phyloP scores from a whole-genome alignment of 352 stramenopile species.

The Phytophthora podocarpi region DNA sequence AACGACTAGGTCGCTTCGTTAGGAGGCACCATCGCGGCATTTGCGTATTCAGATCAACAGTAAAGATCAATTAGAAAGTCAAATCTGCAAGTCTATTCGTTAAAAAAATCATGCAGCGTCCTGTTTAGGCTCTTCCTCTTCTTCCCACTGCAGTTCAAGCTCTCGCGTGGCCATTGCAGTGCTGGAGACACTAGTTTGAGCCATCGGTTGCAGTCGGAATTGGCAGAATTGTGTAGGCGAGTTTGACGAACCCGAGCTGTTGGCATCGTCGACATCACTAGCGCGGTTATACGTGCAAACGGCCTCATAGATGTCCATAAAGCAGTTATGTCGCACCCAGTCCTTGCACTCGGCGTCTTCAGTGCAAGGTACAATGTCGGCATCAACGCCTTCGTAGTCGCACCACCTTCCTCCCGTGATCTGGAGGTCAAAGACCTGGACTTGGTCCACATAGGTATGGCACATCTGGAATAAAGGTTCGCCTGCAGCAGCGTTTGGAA shows the following conservation, averaged over 20 bases:
- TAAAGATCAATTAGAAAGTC: too few relatives aligned
- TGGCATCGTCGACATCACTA: conserved; percentile 5
- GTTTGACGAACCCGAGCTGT: background rate
- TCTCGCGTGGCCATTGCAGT: conserved; percentile 36
- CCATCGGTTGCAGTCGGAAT: conserved; percentile 36
- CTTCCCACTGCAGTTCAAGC: conserved; percentile 22
- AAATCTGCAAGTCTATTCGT: too few relatives aligned
- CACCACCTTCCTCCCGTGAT: conserved; percentile 68
- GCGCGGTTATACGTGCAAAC: conserved; percentile 31
- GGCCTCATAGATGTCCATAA: conserved; percentile 68
- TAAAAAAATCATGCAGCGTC: background rate
- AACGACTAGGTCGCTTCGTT: too few relatives aligned
- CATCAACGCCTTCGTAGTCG: conserved; percentile 45
- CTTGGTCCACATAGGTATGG: conserved; percentile 49
- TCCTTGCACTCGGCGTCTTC: conserved; percentile 45
- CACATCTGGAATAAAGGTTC: conserved; percentile 62
- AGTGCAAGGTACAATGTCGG: conserved; percentile 35
- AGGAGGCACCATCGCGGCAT: too few relatives aligned
- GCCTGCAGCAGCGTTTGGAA: conserved; percentile 67
- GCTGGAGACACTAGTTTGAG: conserved; percentile 27
- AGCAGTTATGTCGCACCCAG: conserved; percentile 57
- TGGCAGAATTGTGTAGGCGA: conserved; percentile 43
- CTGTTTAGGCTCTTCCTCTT: conserved; percentile 21
- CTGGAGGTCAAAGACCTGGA: conserved; percentile 62
- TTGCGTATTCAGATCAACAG: too few relatives aligned